Conservation (phyloP, 352 stramenopile genomes). For the Globisporangium perplexum region DNA sequence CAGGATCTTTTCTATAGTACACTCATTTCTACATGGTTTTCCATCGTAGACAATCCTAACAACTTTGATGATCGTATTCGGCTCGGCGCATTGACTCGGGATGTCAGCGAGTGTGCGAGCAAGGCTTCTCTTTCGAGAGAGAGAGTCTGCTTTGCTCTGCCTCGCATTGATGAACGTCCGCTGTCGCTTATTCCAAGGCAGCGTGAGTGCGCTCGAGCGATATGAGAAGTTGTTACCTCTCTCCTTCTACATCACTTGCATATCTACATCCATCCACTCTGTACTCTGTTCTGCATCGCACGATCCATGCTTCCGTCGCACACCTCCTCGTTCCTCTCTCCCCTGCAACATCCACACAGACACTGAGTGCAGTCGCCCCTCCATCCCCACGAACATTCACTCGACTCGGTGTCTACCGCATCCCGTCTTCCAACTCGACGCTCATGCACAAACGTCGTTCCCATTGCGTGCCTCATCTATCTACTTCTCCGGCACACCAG, state of each 20-base stretch:
- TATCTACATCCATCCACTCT: too few species aligned
- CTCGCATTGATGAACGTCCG: slow-evolving; percentile 36
- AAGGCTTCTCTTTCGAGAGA: background rate
- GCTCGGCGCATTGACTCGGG: slow-evolving; percentile 13
- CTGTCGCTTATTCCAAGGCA: slow-evolving; percentile 36
- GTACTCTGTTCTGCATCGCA: too few species aligned
- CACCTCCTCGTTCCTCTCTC: too few species aligned
- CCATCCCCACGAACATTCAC: too few species aligned
- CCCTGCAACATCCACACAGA: too few species aligned
- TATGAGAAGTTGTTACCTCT: slow-evolving; percentile 21
- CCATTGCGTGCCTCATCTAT: too few species aligned
- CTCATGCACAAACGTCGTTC: too few species aligned
- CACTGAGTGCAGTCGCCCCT: too few species aligned
- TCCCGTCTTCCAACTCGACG: too few species aligned
- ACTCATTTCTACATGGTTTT: slow-evolving; percentile 29
- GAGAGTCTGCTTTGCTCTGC: slow-evolving; percentile 1
- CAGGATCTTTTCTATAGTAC: slow-evolving; percentile 33
- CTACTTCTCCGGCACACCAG: too few species aligned
- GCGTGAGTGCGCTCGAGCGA: slow-evolving; percentile 31
- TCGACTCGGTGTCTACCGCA: too few species aligned
- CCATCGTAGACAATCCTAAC: slow-evolving; percentile 21
- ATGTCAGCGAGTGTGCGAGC: slow-evolving; percentile 4
- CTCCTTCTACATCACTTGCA: background rate
- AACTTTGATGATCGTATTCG: slow-evolving; percentile 21
- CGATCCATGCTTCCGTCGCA: too few species aligned